A percentile compares a stretch with the other conserved stretches of the same genome.
phyloP scores from a whole-genome alignment of 2,329 filamentous ascomycete species.

The Niveomyces coronatus region DNA sequence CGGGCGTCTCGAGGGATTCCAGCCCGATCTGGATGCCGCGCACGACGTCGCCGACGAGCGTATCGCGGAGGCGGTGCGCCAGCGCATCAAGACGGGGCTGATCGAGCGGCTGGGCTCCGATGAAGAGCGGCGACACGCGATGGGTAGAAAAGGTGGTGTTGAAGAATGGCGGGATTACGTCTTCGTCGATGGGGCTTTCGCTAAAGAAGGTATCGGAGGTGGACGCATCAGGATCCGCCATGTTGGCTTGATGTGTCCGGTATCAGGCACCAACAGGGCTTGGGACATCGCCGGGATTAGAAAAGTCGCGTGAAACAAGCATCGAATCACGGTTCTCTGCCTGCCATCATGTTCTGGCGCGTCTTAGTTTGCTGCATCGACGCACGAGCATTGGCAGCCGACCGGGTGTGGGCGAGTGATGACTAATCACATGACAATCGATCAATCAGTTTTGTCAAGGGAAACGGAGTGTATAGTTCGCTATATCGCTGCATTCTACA shows the following conservation, averaged over 20 bases:
- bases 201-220: slow-evolving; percentile 9
- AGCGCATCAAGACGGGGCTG: slow-evolving; percentile 30
- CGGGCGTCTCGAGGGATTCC: slow-evolving; percentile 29
- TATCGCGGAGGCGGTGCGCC: slow-evolving; percentile 40
- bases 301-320: too few species aligned
- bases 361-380: too few species aligned
- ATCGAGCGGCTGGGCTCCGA: slow-evolving; percentile 32
- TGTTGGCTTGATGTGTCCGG: neutral
- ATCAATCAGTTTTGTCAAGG: neutral
- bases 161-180: slow-evolving; percentile 35
- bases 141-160: slow-evolving; percentile 49
- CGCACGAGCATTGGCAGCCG: too few species aligned
- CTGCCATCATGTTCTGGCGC: too few species aligned
- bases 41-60: slow-evolving; percentile 48
- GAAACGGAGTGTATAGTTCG: neutral
- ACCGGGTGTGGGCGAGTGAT: too few species aligned
- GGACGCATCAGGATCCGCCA: slow-evolving; percentile 7
- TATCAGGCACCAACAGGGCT: too few species aligned
- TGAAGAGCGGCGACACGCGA: slow-evolving; percentile 42
- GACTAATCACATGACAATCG: slow-evolving; percentile 4
- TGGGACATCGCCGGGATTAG: too few species aligned
- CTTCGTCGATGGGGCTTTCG: slow-evolving; percentile 11
- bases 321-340: too few species aligned
- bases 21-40: slow-evolving; percentile 46
- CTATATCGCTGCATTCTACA: slow-evolving; percentile 2